phyloP scores from a whole-genome alignment of 1,139 yeast species.

The Yamadazyma membranifaciens region DNA sequence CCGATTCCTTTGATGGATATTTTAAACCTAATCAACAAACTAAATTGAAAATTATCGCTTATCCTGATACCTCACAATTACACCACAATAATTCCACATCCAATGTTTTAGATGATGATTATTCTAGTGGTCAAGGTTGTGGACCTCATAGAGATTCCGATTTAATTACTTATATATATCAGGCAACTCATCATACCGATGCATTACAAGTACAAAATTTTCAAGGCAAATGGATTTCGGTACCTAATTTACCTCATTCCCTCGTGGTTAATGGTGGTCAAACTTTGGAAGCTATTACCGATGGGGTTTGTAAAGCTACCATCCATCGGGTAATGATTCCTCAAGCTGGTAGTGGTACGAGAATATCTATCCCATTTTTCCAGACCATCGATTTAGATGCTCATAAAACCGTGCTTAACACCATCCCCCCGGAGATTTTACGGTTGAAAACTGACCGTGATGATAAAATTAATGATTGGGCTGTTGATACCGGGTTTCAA shows the following conservation, averaged over 20 bases:
- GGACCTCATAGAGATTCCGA: slow-evolving; percentile 77
- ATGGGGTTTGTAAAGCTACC: slow-evolving; percentile 62
- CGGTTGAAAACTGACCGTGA: slow-evolving; percentile 37
- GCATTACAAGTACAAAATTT: slow-evolving; percentile 65
- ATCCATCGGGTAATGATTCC: slow-evolving; percentile 65
- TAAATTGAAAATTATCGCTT: slow-evolving; percentile 53
- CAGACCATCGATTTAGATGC: slow-evolving; percentile 52
- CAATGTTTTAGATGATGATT: slow-evolving; percentile 37
- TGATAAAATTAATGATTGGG: slow-evolving; percentile 34
- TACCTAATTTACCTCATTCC: slow-evolving; percentile 41
- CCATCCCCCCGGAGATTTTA: slow-evolving; percentile 33
- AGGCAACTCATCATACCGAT: slow-evolving; percentile 46
- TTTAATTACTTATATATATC: slow-evolving; percentile 58
- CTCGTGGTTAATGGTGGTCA: slow-evolving; percentile 56
- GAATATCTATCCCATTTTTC: slow-evolving; percentile 55
- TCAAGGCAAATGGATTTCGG: slow-evolving; percentile 62
- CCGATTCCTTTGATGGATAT: slow-evolving; percentile 45
- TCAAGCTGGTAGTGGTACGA: slow-evolving; percentile 48
- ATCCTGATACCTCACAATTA: slow-evolving; percentile 42
- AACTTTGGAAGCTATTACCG: slow-evolving; percentile 52
- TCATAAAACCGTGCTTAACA: slow-evolving; percentile 30
- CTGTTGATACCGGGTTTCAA: slow-evolving; percentile 51
- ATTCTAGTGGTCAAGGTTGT: slow-evolving; percentile 56
- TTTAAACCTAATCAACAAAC: slow-evolving; percentile 54
- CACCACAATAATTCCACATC: slow-evolving; percentile 17